Evolutionary conservation across 805 yeast genomes (phyloP).

Genomic region (Pichia exigua): DNA sequence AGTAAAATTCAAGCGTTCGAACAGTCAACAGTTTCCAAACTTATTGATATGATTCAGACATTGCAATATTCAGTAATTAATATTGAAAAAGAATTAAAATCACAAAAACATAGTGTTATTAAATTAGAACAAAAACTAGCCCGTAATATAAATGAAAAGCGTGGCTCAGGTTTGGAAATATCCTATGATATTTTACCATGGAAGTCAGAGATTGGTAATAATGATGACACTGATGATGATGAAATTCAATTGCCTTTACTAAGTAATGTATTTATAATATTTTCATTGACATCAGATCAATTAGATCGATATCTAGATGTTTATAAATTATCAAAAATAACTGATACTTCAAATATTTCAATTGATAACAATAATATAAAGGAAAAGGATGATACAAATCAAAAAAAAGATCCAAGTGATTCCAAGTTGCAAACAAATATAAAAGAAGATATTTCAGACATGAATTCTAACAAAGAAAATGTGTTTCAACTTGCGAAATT

Average conservation of each 20-base stretch:
- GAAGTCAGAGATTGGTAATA: background rate
- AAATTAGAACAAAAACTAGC: constrained; percentile 24
- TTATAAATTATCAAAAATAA: constrained; percentile 13
- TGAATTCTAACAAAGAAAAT: constrained; percentile 9
- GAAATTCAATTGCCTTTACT: constrained; percentile 17
- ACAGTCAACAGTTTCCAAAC: background rate
- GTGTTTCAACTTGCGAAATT: constrained; percentile 23
- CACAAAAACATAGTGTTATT: constrained; percentile 18
- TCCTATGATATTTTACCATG: constrained; percentile 19
- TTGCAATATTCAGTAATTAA: constrained; percentile 2
- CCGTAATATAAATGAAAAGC: constrained; percentile 17
- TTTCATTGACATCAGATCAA: constrained; percentile 15
- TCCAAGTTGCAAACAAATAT: background rate
- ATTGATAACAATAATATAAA: background rate
- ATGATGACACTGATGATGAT: background rate
- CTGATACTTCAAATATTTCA: background rate
- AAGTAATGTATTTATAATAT: constrained; percentile 19
- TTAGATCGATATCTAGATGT: constrained; percentile 17
- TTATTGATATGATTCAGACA: background rate
- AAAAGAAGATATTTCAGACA: background rate
- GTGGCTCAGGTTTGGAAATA: constrained; percentile 27
- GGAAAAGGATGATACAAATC: background rate
- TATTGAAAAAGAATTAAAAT: constrained; percentile 15
- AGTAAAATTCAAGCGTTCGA: background rate
- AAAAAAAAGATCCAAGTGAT: background rate